phyloP scores from a whole-genome alignment of 768 basidiomycete species.

The Pleurotus giganteus region DNA sequence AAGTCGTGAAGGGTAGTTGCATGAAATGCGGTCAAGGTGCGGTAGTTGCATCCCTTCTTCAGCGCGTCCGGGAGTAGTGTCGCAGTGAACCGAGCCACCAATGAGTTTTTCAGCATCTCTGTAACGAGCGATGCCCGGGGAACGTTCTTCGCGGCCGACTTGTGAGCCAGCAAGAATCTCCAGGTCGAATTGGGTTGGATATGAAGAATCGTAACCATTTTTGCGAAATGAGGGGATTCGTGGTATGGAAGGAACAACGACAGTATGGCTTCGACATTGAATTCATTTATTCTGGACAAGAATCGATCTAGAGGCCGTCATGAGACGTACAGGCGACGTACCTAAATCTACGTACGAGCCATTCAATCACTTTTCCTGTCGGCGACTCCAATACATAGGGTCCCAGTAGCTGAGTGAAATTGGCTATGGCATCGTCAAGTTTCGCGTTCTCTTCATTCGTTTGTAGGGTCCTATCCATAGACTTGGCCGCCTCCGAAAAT shows the following conservation, averaged over 20 bases:
- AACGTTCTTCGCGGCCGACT: conserved; percentile 74
- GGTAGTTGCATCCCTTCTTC: conserved; percentile 53
- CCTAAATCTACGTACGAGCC: conserved; percentile 94
- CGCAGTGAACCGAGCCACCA: conserved; percentile 71
- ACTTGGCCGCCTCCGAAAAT: conserved; percentile 78
- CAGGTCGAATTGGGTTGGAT: conserved; percentile 61
- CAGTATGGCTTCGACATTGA: conserved; percentile 80
- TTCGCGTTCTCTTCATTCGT: conserved; percentile 57
- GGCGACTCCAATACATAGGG: conserved; percentile 81
- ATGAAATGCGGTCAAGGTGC: conserved; percentile 79
- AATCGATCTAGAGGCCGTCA: conserved; percentile 2
- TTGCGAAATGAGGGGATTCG: conserved; percentile 90
- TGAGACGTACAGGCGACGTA: conserved; percentile 28
- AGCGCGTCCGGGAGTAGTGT: conserved; percentile 60
- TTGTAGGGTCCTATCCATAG: conserved; percentile 76
- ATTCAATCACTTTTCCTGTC: conserved; percentile 84
- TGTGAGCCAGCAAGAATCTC: conserved; percentile 71
- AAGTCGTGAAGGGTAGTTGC: conserved; percentile 78
- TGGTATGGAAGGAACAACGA: conserved; percentile 91
- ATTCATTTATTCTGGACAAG: conserved; percentile 77
- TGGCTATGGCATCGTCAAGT: conserved; percentile 59
- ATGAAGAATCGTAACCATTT: conserved; percentile 86
- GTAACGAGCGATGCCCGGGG: conserved; percentile 70
- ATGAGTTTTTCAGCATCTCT: conserved; percentile 70
- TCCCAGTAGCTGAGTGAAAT: conserved; percentile 69